phyloP scores from a whole-genome alignment of 495 filamentous ascomycete genomes.

The Patellaria atrata region DNA sequence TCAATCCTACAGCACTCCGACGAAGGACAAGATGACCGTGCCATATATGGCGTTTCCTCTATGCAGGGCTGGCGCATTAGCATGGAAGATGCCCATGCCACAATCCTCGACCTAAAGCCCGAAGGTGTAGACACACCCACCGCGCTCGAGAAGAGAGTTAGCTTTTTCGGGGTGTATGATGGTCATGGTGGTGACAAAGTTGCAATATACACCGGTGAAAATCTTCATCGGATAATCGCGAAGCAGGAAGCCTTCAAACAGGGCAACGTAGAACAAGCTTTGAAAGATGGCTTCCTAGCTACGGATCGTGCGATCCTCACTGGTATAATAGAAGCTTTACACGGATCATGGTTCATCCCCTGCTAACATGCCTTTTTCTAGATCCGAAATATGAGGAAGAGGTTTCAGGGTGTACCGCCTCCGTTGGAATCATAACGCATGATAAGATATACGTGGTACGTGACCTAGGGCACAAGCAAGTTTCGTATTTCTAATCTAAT shows the following conservation, averaged over 20 bases:
- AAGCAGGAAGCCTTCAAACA: conserved; percentile 87
- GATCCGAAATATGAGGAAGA: conserved; percentile 95
- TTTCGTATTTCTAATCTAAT: conserved; percentile 17
- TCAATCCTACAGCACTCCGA: conserved; percentile 51
- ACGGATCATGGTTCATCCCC: not conserved
- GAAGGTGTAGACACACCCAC: conserved; percentile 40
- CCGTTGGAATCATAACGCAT: conserved; percentile 72
- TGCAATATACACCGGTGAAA: conserved; percentile 78
- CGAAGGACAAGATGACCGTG: conserved; percentile 81
- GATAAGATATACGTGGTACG: conserved; percentile 91
- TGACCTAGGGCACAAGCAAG: conserved; percentile 23
- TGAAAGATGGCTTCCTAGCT: conserved; percentile 94
- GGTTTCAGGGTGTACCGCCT: conserved; percentile 93
- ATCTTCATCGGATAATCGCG: conserved; percentile 84
- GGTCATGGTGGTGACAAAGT: conserved; percentile 97
- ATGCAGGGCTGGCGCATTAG: conserved; percentile 99
- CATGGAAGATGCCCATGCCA: conserved; percentile 95
- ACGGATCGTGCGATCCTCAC: conserved; percentile 91
- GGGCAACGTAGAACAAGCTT: conserved; percentile 82
- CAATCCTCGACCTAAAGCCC: conserved; percentile 73
- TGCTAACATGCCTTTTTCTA: conserved; percentile 25
- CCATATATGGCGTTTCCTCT: conserved; percentile 84
- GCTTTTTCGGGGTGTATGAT: conserved; percentile 97
- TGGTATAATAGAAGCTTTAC: conserved; percentile 40
- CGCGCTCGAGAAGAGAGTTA: conserved; percentile 51